phyloP scores from a whole-genome alignment of 345 rosid species.

The Dipteronia sinensis region DNA sequence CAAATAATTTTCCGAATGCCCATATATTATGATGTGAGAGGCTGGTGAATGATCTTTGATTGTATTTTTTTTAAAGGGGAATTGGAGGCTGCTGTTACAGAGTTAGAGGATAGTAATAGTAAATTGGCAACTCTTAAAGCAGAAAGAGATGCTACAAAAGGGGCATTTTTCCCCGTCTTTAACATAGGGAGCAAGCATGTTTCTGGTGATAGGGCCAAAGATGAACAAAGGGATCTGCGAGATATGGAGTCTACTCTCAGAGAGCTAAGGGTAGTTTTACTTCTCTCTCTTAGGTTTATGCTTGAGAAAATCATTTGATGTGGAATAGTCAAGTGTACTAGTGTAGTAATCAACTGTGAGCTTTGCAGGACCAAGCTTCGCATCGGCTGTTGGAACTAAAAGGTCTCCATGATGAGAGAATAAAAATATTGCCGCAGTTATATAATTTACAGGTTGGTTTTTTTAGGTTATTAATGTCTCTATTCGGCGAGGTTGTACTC shows the following conservation, averaged over 20 bases:
- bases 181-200: slow-evolving; percentile 63
- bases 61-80: slow-evolving; percentile 61
- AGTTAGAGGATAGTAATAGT: slow-evolving; percentile 67
- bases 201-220: slow-evolving; percentile 60
- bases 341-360: slow-evolving; percentile 27
- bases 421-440: slow-evolving; percentile 59
- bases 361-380: slow-evolving; percentile 69
- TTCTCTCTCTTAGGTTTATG: slow-evolving; percentile 20
- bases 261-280: slow-evolving; percentile 60
- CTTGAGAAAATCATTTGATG: slow-evolving; percentile 18
- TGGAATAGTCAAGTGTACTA: slow-evolving; percentile 10
- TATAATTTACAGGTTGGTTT: slow-evolving; percentile 66
- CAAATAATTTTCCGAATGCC: not conserved
- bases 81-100: slow-evolving; percentile 57
- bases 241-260: slow-evolving; percentile 74
- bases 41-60: slow-evolving; percentile 23
- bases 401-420: slow-evolving; percentile 75
- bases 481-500: not conserved
- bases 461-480: slow-evolving; percentile 5
- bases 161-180: slow-evolving; percentile 72
- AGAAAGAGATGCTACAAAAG: slow-evolving; percentile 81
- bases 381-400: slow-evolving; percentile 66
- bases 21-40: slow-evolving; percentile 4
- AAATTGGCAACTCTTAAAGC: slow-evolving; percentile 73
- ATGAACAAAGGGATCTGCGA: slow-evolving; percentile 69